These are phyloP conservation scores for Hypoxylon subgilvum DNA, from an alignment of 495 filamentous ascomycete genomes.

Conservation along the genomic window DNA sequence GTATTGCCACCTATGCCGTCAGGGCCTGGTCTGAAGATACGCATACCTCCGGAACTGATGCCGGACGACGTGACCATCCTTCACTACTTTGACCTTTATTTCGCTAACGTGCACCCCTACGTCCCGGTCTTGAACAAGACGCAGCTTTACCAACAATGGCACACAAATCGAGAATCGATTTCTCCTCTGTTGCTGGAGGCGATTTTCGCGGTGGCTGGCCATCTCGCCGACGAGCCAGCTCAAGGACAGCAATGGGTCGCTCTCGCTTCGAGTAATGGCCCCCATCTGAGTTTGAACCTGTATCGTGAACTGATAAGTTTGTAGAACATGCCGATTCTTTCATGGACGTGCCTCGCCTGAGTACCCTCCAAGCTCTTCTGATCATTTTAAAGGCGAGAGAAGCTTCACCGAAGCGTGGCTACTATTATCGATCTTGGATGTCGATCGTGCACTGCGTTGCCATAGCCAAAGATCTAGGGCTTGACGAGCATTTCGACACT, in stretches of 20 bases:
- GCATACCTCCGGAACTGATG: conserved; percentile 94
- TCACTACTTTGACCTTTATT: conserved; percentile 91
- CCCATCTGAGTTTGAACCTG: not conserved
- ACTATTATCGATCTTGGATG: conserved; percentile 98
- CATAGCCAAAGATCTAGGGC: conserved; percentile 90
- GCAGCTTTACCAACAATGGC: conserved; percentile 91
- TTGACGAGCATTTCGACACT: conserved; percentile 82
- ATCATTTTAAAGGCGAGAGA: conserved; percentile 91
- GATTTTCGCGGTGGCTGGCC: conserved; percentile 90
- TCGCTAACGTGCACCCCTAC: conserved; percentile 91
- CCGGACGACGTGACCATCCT: conserved; percentile 82
- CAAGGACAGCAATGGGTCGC: conserved; percentile 95
- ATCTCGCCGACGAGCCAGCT: conserved; percentile 79
- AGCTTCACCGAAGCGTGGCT: conserved; percentile 87
- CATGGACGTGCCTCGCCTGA: conserved; percentile 90
- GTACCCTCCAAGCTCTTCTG: conserved; percentile 90
- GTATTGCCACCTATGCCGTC: conserved; percentile 68
- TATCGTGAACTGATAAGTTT: conserved; percentile 7
- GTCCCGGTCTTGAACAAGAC: conserved; percentile 89
- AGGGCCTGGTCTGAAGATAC: conserved; percentile 74
- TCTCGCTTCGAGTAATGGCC: conserved; percentile 78
- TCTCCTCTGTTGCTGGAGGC: conserved; percentile 92
- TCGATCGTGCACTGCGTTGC: conserved; percentile 88
- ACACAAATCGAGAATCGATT: conserved; percentile 79
- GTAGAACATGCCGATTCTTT: conserved; percentile 93